Evolutionary conservation across 176 grass and related monocot genomes (phyloP).

Genomic region (Carex pumila): DNA sequence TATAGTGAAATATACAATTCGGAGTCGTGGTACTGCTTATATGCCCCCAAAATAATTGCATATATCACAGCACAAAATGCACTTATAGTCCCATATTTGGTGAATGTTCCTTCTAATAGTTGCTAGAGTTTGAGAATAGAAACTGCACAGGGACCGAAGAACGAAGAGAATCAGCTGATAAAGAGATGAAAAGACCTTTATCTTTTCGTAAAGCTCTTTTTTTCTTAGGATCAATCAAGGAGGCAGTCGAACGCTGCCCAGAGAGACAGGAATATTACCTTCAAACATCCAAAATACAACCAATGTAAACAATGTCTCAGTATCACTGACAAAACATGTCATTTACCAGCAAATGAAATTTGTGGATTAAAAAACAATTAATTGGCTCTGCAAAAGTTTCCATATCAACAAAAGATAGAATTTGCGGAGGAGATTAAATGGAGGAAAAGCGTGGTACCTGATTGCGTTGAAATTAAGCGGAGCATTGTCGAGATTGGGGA

Average conservation of each 20-base stretch:
- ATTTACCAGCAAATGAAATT: too few relatives aligned
- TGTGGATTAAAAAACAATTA: too few relatives aligned
- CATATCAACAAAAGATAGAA: too few relatives aligned
- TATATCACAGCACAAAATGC: neutral
- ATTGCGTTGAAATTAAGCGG: too few relatives aligned
- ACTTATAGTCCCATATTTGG: neutral
- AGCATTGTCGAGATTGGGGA: too few relatives aligned
- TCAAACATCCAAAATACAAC: too few relatives aligned
- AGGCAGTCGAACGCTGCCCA: conserved; percentile 42
- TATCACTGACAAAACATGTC: too few relatives aligned
- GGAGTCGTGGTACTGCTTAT: neutral
- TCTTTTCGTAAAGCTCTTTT: conserved; percentile 62
- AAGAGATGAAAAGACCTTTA: conserved; percentile 21
- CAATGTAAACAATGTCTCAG: too few relatives aligned
- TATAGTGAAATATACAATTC: neutral
- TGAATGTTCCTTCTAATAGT: neutral
- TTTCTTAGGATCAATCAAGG: conserved; percentile 63
- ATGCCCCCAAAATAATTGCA: neutral
- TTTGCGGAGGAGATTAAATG: too few relatives aligned
- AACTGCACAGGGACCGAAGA: neutral
- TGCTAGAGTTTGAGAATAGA: neutral
- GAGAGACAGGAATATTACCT: conserved; percentile 1
- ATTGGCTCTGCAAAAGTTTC: too few relatives aligned
- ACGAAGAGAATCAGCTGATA: neutral
- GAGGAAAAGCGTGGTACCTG: too few relatives aligned